phyloP scores from a whole-genome alignment of 106 monocot genomes.

The Phalaenopsis aphrodite region DNA sequence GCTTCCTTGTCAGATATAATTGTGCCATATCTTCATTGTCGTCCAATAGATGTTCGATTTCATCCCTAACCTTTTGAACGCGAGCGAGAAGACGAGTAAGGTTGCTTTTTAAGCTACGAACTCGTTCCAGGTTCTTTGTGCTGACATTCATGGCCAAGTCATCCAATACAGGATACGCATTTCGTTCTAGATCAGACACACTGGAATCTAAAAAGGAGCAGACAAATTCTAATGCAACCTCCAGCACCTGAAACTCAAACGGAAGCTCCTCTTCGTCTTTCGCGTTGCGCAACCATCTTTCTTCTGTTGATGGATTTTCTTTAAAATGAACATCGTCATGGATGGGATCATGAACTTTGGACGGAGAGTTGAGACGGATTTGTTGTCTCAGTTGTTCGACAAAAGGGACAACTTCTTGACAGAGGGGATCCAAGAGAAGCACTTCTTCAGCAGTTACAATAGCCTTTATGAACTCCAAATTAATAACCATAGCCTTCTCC shows the following conservation, averaged over 20 bases:
- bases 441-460: slow-evolving; percentile 92
- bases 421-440: slow-evolving; percentile 71
- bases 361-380: slow-evolving; percentile 36
- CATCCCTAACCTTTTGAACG: slow-evolving; percentile 94
- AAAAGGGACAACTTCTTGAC: slow-evolving; percentile 72
- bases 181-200: slow-evolving; percentile 72
- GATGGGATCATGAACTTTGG: slow-evolving; percentile 14
- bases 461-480: slow-evolving; percentile 82
- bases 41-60: slow-evolving; percentile 89
- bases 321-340: slow-evolving; percentile 13
- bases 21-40: slow-evolving; percentile 91
- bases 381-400: slow-evolving; percentile 79
- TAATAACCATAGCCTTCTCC: slow-evolving; percentile 90
- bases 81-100: slow-evolving; percentile 82
- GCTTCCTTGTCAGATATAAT: slow-evolving; percentile 84
- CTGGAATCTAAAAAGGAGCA: slow-evolving; percentile 62
- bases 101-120: slow-evolving; percentile 71
- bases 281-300: slow-evolving; percentile 13
- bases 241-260: slow-evolving; percentile 95
- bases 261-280: slow-evolving; percentile 55
- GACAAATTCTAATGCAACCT: slow-evolving; percentile 77
- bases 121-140: slow-evolving; percentile 87
- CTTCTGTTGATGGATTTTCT: slow-evolving; percentile 12
- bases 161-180: slow-evolving; percentile 82
- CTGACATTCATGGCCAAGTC: slow-evolving; percentile 84